Percentiles rank a stretch among this genome's conserved stretches.
Conservation (phyloP, 208 protist genomes). For the Wallacemonas sp. region DNA sequence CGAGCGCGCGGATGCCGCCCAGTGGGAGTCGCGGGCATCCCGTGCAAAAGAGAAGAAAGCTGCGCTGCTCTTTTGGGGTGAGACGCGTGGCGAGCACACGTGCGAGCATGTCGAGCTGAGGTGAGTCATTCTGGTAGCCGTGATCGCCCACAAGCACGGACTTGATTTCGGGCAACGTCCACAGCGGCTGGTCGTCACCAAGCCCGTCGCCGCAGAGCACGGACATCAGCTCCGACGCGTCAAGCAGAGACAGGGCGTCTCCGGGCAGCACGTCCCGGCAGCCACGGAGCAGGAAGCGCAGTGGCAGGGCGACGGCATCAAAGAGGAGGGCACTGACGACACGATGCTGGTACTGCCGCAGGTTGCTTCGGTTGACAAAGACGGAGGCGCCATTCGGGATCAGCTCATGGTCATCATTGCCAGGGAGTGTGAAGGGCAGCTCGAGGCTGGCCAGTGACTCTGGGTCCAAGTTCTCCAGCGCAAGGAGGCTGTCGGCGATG, state of each 20-base stretch:
- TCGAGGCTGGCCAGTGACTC: constrained; percentile 45
- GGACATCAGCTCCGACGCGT: constrained; percentile 54
- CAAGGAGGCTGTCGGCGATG: constrained; percentile 42
- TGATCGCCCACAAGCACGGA: constrained; percentile 86
- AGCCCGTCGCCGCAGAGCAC: constrained; percentile 60
- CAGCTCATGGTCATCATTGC: constrained; percentile 67
- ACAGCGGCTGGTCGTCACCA: constrained; percentile 54
- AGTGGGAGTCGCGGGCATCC: constrained; percentile 84
- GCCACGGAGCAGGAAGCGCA: constrained; percentile 64
- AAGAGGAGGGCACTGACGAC: constrained; percentile 65
- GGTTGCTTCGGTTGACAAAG: constrained; percentile 46
- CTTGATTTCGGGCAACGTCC: constrained; percentile 69
- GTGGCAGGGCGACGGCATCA: constrained; percentile 63
- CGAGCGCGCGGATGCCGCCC: constrained; percentile 79
- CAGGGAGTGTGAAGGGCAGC: constrained; percentile 85
- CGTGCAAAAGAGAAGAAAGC: constrained; percentile 89
- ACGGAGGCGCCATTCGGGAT: constrained; percentile 38
- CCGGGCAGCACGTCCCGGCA: constrained; percentile 72
- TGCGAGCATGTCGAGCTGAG: constrained; percentile 72
- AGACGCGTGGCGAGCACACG: constrained; percentile 61
- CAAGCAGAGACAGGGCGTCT: constrained; percentile 63
- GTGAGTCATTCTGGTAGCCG: constrained; percentile 85
- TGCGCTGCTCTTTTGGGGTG: constrained; percentile 78
- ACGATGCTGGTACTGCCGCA: constrained; percentile 56
- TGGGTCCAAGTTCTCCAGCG: constrained; percentile 35